Evolutionary conservation across 345 rosid genomes (phyloP).

Genomic region (Acer saccharum): DNA sequence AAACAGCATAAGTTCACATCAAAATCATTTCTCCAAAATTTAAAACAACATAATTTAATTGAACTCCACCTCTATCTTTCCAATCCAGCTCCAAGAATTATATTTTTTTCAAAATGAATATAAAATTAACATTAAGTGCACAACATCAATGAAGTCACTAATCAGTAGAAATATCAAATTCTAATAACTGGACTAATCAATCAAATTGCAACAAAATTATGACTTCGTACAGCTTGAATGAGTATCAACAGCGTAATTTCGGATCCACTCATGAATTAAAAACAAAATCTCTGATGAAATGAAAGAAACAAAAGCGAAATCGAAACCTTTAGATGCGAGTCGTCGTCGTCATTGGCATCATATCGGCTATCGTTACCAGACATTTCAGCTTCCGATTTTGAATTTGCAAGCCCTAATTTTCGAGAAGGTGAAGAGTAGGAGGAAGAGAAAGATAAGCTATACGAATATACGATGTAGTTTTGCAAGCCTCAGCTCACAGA

Average conservation of each 20-base stretch:
- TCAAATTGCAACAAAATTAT: background rate
- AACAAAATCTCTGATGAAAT: background rate
- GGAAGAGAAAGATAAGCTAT: background rate
- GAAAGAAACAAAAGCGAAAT: background rate
- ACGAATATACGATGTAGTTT: background rate
- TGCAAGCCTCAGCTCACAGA: background rate
- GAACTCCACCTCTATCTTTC: background rate
- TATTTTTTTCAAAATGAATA: background rate
- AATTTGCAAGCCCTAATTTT: conserved; percentile 14
- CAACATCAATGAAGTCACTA: background rate
- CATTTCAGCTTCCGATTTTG: conserved; percentile 5
- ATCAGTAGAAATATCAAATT: background rate
- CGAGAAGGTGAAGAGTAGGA: background rate
- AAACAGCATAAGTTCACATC: background rate
- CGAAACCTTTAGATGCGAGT: conserved; percentile 12
- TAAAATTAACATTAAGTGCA: background rate
- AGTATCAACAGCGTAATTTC: background rate
- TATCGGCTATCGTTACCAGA: conserved; percentile 5
- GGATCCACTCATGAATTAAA: background rate
- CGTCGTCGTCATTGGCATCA: conserved; percentile 11
- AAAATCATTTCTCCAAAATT: background rate
- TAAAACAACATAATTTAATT: background rate
- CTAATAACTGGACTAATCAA: background rate
- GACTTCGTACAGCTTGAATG: background rate
- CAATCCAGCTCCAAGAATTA: background rate